phyloP scores from a whole-genome alignment of 2,329 filamentous ascomycete genomes.

The Trichoderma sp. region DNA sequence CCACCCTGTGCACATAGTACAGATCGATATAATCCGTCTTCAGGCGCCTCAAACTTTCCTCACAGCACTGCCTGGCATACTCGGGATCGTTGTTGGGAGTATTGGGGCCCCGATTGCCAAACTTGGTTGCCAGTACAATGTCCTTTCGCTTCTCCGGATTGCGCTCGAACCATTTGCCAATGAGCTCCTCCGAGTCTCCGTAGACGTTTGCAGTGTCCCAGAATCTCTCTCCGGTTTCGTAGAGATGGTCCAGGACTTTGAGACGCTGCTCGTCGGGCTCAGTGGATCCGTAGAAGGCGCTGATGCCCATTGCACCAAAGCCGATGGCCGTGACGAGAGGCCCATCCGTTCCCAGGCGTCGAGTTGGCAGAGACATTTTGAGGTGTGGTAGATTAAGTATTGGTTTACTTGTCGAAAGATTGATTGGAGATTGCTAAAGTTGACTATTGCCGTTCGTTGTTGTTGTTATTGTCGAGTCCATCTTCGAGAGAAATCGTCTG shows the following conservation, averaged over 20 bases:
- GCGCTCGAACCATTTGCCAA: slow-evolving; percentile 55
- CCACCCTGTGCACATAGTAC: slow-evolving; percentile 56
- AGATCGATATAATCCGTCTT: slow-evolving; percentile 58
- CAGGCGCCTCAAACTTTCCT: slow-evolving; percentile 49
- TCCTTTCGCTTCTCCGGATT: slow-evolving; percentile 49
- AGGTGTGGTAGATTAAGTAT: no score
- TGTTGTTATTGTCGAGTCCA: no score
- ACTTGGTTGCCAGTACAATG: slow-evolving; percentile 53
- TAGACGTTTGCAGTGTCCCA: slow-evolving; percentile 56
- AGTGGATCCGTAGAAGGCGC: slow-evolving; percentile 44
- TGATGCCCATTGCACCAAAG: slow-evolving; percentile 57
- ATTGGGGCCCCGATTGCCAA: slow-evolving; percentile 32
- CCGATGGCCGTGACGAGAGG: slow-evolving; percentile 54
- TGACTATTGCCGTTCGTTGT: not conserved
- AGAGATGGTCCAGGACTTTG: slow-evolving; percentile 54
- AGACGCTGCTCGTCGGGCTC: slow-evolving; percentile 52
- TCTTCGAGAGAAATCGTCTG: no score
- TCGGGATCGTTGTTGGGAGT: slow-evolving; percentile 16
- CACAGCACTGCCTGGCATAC: slow-evolving; percentile 32
- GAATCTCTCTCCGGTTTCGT: slow-evolving; percentile 53
- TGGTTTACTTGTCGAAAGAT: not conserved
- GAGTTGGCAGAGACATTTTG: slow-evolving; percentile 23
- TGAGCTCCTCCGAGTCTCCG: slow-evolving; percentile 50
- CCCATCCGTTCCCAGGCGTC: slow-evolving; percentile 53
- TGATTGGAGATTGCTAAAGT: not conserved